These are phyloP conservation scores for Suillus americanus DNA, from an alignment of 768 basidiomycete genomes.

Conservation along the genomic window DNA sequence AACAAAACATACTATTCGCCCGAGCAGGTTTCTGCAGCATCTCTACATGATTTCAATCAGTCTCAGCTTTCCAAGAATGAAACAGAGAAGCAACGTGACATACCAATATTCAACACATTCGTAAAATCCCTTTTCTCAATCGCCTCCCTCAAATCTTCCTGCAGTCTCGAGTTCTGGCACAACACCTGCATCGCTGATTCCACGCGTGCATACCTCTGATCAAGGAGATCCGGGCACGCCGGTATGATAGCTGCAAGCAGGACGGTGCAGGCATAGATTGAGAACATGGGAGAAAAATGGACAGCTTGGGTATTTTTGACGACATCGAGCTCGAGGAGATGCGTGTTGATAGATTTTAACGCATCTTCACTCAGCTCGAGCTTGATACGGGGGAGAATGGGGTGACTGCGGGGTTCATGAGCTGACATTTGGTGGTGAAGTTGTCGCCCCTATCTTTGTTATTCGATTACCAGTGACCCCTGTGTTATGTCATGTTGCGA, in stretches of 20 bases:
- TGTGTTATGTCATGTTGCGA: neutral
- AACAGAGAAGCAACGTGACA: neutral
- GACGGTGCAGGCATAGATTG: conserved; percentile 1
- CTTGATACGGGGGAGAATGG: neutral
- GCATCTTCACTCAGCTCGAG: neutral
- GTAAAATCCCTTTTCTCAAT: neutral
- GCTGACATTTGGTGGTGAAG: neutral
- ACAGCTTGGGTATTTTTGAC: neutral
- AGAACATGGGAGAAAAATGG: neutral
- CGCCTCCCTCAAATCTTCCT: conserved; percentile 1
- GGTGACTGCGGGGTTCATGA: neutral
- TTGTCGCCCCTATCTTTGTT: neutral
- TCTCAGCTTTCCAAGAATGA: neutral
- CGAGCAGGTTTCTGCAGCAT: neutral
- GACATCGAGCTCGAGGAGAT: neutral
- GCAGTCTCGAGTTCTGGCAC: neutral
- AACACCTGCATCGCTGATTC: neutral
- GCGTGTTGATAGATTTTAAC: neutral
- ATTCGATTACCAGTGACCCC: neutral
- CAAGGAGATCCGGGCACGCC: conserved; percentile 1
- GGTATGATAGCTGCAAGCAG: conserved; percentile 1
- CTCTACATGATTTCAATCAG: neutral
- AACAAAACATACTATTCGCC: neutral
- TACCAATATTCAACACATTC: neutral
- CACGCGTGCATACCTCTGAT: conserved; percentile 2